Evolutionary conservation across 768 basidiomycete genomes (phyloP).

Genomic region (Leucosporidium scottii): DNA sequence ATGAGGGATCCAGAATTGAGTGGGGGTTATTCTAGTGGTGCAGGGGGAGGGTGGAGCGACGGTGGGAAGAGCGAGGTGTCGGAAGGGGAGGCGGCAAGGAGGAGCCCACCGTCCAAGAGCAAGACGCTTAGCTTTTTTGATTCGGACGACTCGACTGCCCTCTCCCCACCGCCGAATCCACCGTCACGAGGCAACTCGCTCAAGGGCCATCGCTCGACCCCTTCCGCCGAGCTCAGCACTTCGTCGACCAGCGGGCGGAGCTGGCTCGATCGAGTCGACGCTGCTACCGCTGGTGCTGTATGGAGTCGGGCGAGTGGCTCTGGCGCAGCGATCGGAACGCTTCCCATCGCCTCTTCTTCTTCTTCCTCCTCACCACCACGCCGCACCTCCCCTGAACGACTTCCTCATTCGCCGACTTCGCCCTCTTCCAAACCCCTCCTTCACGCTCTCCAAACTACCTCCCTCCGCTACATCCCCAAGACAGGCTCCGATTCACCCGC

Average conservation of each 20-base stretch:
- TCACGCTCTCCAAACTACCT: not conserved
- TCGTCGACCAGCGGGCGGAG: constrained; percentile 4
- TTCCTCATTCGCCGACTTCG: not conserved
- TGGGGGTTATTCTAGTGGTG: not conserved
- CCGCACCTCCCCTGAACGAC: not conserved
- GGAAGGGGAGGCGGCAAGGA: no score
- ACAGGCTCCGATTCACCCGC: not conserved
- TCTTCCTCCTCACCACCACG: not conserved
- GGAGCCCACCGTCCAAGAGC: constrained; percentile 3
- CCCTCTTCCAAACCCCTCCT: not conserved
- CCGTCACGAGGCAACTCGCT: constrained; percentile 16
- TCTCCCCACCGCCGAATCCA: constrained; percentile 27
- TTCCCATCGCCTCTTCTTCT: no score
- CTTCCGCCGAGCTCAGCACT: not conserved
- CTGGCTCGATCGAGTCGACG: constrained; percentile 11
- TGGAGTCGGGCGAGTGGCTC: no score
- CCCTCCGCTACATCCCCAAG: not conserved
- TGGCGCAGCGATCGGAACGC: not conserved
- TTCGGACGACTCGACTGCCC: not conserved
- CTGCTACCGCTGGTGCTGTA: not conserved
- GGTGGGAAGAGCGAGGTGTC: not conserved
- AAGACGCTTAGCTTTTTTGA: constrained; percentile 32
- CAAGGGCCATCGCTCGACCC: not conserved
- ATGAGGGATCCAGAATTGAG: not conserved
- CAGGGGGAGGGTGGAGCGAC: not conserved